These are phyloP conservation scores for Cladochytrium replicatum DNA, from an alignment of 192 early-diverging fungal species.

Conservation along the genomic window DNA sequence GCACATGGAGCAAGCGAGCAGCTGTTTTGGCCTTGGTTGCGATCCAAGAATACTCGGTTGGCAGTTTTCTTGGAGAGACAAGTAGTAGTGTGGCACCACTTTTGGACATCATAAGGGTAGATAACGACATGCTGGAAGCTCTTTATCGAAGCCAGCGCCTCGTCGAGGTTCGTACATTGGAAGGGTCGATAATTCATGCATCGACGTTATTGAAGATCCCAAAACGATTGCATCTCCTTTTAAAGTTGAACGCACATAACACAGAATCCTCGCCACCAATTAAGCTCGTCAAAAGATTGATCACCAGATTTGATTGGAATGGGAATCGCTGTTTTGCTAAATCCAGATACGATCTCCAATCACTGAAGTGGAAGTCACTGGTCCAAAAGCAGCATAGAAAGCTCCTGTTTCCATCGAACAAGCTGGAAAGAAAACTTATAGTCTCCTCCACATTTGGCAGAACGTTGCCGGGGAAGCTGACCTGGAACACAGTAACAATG, in stretches of 20 bases:
- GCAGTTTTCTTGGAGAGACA: conserved; percentile 19
- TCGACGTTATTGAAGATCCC: conserved; percentile 25
- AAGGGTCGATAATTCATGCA: conserved; percentile 25
- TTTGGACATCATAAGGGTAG: conserved; percentile 26
- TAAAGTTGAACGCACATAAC: conserved; percentile 22
- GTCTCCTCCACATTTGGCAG: conserved; percentile 17
- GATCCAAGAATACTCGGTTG: conserved; percentile 21
- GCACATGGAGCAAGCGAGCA: conserved; percentile 6
- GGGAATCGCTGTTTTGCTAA: conserved; percentile 22
- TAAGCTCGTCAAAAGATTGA: conserved; percentile 20
- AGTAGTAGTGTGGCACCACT: conserved; percentile 27
- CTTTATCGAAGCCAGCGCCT: conserved; percentile 8
- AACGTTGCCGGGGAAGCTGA: conserved; percentile 17
- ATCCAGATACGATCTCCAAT: conserved; percentile 28
- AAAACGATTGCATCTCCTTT: conserved; percentile 19
- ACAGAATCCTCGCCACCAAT: conserved; percentile 12
- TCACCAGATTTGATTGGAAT: conserved; percentile 11
- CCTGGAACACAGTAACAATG: conserved; percentile 19
- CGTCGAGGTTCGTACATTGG: conserved; percentile 12
- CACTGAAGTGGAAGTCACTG: conserved; percentile 22
- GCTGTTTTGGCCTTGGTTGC: conserved; percentile 3
- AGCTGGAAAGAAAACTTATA: conserved; percentile 11
- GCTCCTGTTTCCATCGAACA: conserved; percentile 17
- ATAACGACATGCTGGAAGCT: conserved; percentile 11
- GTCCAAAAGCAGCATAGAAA: conserved; percentile 32